Base-by-base conservation (phyloP, 1,139 yeast species). In the Geotrichum klebahnii region DNA sequence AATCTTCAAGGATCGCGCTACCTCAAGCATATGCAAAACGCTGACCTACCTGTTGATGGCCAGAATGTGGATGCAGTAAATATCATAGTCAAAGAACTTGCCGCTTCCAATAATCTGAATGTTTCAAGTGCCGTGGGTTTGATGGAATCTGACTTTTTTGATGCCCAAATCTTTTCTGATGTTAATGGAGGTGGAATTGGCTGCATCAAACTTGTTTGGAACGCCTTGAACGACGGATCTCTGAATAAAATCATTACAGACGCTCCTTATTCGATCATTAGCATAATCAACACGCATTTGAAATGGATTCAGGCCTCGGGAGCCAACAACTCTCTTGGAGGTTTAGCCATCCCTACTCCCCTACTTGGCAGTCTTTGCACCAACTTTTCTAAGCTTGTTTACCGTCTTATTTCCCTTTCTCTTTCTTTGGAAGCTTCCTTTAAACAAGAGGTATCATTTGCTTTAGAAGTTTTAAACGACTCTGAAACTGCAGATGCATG, bases 221-320 rank as follows among this genome's bases (percentile, higher is more conserved):
- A 31, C 3, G 50, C 52, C 14, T 41, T 37, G 51, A 23, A 37
- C 32, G 14, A 38, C 26, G 36, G 52, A 37, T 1, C 46, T 36
- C 24, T 42, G 23, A 17, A 38, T 16, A 14, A 12, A 2, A 6
- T 40, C 5, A 29, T 44, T 4, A 16, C 47, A 16, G 42, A 42
- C 3, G 24, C 39, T 20, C 51, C 55, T 17, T 31, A 33, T 31
- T 42, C 44, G 12, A 48, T 57, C 23, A 42, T 57, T n/a, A 61
- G 59, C 37, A 48, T 61, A n/a, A 22, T 60, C 3, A 48, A 48
- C 24, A 35, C 57, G 20, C 64, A 62, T 41, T 46, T 53, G 16
- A 44, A 53, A 20, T 62, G 64, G 65, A 54, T 61, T 31, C 53
- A 55, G 17, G 55, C 59, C 5, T 55, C 60, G 12, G 47, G 56